Percentiles rank a stretch among this genome's conserved stretches.
Evolutionary conservation across 208 protist genomes (phyloP).

Genomic region (Plasmodiophora brassicae): DNA sequence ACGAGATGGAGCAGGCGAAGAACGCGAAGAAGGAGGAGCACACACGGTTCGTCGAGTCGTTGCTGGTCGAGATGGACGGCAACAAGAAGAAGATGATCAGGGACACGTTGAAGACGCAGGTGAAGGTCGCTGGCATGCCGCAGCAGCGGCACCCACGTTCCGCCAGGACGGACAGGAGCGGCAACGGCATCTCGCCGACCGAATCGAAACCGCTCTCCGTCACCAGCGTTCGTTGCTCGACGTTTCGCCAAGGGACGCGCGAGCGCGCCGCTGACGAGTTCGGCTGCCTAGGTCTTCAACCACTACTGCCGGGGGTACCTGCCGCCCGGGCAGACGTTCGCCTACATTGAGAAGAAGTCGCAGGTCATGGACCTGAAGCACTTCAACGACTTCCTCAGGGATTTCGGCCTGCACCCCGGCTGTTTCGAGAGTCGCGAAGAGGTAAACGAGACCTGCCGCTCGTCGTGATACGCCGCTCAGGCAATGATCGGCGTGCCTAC

Average conservation of each 20-base stretch:
- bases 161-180: too few species aligned
- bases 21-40: neutral
- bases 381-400: conserved; percentile 12
- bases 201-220: neutral
- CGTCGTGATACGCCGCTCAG: too few species aligned
- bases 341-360: conserved; percentile 18
- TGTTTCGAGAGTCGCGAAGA: neutral
- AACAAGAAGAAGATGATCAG: neutral
- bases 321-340: conserved; percentile 2
- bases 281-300: neutral
- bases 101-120: neutral
- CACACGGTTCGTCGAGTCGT: neutral
- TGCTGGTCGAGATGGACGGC: neutral
- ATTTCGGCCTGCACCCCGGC: conserved; percentile 11
- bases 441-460: too few species aligned
- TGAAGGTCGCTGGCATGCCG: neutral
- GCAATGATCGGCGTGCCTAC: too few species aligned
- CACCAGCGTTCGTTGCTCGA: neutral
- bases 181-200: too few species aligned
- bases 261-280: too few species aligned
- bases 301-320: conserved; percentile 13
- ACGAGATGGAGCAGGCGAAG: too few species aligned
- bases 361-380: conserved; percentile 24
- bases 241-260: too few species aligned
- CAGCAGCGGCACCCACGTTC: too few species aligned